Percentiles rank a stretch among this genome's conserved stretches.
phyloP scores from a whole-genome alignment of 768 basidiomycete genomes.

The Tulasnella sp. region DNA sequence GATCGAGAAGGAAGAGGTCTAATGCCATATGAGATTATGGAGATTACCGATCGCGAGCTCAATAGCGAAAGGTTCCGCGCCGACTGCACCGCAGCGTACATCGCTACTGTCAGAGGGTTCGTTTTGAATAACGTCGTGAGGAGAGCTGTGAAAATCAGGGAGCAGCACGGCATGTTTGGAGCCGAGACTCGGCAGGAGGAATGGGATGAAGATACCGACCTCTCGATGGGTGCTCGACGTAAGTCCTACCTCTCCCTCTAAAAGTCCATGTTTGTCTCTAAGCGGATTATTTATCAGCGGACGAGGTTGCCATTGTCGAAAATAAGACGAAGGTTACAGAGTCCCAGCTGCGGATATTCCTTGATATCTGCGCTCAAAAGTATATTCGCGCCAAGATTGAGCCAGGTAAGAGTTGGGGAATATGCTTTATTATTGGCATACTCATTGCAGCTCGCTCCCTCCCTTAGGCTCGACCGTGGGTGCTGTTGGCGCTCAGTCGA shows the following conservation, averaged over 20 bases:
- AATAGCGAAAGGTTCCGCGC: conserved; percentile 48
- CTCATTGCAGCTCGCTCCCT: background rate
- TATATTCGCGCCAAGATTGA: conserved; percentile 96
- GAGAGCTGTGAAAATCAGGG: conserved; percentile 58
- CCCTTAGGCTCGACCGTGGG: conserved; percentile 86
- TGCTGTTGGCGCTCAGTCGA: conserved; percentile 96
- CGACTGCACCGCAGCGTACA: conserved; percentile 65
- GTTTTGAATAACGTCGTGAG: conserved; percentile 58
- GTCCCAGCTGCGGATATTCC: conserved; percentile 66
- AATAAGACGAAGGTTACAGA: conserved; percentile 87
- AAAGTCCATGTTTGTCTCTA: background rate
- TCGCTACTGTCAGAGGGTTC: conserved; percentile 49
- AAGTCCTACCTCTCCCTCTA: conserved; percentile 27
- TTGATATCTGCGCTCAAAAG: conserved; percentile 81
- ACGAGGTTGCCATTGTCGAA: conserved; percentile 69
- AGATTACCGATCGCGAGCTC: conserved; percentile 60
- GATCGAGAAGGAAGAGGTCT: conserved; percentile 54
- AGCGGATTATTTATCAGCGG: conserved; percentile 22
- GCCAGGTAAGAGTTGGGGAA: conserved; percentile 49
- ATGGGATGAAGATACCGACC: conserved; percentile 69
- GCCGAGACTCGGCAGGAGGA: conserved; percentile 66
- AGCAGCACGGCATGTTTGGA: conserved; percentile 71
- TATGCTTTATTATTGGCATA: background rate
- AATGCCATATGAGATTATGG: conserved; percentile 78
- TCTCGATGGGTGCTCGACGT: conserved; percentile 71